phyloP scores from a whole-genome alignment of 2,329 filamentous ascomycete genomes.

The Arthroderma sp. region DNA sequence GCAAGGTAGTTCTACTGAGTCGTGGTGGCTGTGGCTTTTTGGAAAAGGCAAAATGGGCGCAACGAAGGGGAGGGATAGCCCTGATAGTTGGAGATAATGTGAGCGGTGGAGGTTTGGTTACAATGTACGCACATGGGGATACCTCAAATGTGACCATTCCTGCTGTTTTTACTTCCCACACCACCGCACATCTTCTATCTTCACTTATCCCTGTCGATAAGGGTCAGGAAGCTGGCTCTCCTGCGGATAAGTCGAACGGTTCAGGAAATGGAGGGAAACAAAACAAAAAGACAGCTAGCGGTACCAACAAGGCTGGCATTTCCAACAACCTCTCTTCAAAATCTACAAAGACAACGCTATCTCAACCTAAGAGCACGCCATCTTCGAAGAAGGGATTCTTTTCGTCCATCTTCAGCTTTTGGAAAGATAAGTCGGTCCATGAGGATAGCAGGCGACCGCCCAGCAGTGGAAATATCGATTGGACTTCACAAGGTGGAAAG shows the following conservation, averaged over 20 bases:
- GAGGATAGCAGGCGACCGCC: conserved; percentile 50
- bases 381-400: conserved; percentile 22
- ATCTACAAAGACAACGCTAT: conserved; percentile 22
- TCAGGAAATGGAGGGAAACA: conserved; percentile 36
- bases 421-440: conserved; percentile 9
- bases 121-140: conserved; percentile 97
- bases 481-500: conserved; percentile 43
- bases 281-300: conserved; percentile 18
- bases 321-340: conserved; percentile 20
- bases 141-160: conserved; percentile 92
- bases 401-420: conserved; percentile 4
- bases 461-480: conserved; percentile 61
- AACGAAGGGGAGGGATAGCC: conserved; percentile 75
- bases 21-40: conserved; percentile 91
- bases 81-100: conserved; percentile 91
- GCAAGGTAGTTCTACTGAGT: conserved; percentile 83
- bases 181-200: conserved; percentile 83
- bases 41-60: conserved; percentile 95
- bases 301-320: conserved; percentile 19
- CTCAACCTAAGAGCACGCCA: conserved; percentile 10
- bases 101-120: conserved; percentile 75
- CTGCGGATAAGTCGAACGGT: conserved; percentile 32
- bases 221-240: conserved; percentile 44
- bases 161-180: conserved; percentile 86
- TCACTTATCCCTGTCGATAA: conserved; percentile 59